Base-by-base conservation (phyloP, 1,139 yeast species). In the Saccharomyces hybrid region DNA sequence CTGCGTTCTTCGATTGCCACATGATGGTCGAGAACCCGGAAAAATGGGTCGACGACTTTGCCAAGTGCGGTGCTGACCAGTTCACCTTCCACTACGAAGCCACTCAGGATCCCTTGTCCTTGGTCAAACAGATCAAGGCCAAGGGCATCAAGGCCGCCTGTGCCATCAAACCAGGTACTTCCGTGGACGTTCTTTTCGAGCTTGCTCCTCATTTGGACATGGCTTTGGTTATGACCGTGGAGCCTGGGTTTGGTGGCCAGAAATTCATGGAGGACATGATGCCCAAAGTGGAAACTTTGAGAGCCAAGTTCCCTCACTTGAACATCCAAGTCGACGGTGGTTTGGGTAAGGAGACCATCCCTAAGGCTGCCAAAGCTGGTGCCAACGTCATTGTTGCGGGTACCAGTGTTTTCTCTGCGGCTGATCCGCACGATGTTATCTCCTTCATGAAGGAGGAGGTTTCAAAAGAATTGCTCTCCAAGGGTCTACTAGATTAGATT, bases 361-460 rank as follows among this genome's bases (percentile, higher is more conserved):
- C 82, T 53, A 79, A 78, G 42, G 97, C 97, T 55, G 96, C 98
- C 24, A 78, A 79, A 56, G 97, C 97, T 9, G 98, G 98, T 55
- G 99, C 99, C 53, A 93, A 93, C 71, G 97, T 93, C 50, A 91
- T 95, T 68, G 99, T 93, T 54, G 98, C 99, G 2, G 99, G 99
- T 48, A 93, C 99, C 16, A 81, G 96, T 52, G 95, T 91, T 16
- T 93, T 90, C 75, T 83, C 84, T 60, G 95, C 97, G 12, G 75
- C 78, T 5, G 85, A 86, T 62, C 96, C 97, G 19, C 75, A 74
- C 29, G 86, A 81, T 60, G 86, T 88, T 64, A 90, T 91, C 62
- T 75, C 75, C 52, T 77, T 78, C 61, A 76, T 91, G 75, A 82
- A 91, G 65, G 73, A 70, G 32, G 78, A 82, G 34, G 96, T 90